Conservation (phyloP, 495 filamentous ascomycete species). For the Durotheca rogersii region DNA sequence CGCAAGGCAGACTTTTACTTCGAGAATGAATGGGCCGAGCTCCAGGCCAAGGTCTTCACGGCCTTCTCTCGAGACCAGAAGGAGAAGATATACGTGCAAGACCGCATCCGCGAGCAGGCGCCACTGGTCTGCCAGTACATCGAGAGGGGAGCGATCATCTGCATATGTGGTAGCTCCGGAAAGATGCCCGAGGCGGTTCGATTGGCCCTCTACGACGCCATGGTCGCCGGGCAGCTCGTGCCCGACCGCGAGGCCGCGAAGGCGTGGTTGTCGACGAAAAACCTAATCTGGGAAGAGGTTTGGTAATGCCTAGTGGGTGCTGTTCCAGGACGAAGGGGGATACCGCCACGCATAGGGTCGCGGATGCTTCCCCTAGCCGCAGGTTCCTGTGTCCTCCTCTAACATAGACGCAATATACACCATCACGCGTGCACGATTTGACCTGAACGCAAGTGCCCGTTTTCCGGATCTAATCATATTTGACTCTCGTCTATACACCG, state of each 20-base stretch:
- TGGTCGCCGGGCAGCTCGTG: conserved; percentile 41
- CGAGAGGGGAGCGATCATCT: conserved; percentile 40
- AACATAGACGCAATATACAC: background rate
- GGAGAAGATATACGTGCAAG: conserved; percentile 87
- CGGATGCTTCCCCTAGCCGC: background rate
- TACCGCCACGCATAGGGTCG: background rate
- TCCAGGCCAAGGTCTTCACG: conserved; percentile 57
- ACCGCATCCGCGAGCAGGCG: conserved; percentile 66
- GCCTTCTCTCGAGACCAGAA: conserved; percentile 74
- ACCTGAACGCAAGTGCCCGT: too few relatives aligned
- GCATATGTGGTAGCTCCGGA: conserved; percentile 80
- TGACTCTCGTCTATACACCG: too few relatives aligned
- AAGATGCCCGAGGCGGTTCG: conserved; percentile 88
- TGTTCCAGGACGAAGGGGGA: background rate
- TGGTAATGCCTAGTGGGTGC: conserved; percentile 36
- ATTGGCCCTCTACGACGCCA: conserved; percentile 73
- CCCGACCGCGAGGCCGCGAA: conserved; percentile 33
- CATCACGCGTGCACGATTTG: background rate
- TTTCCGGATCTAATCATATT: too few relatives aligned
- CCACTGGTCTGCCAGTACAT: conserved; percentile 60
- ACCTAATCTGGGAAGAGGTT: conserved; percentile 49
- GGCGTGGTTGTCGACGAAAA: conserved; percentile 26
- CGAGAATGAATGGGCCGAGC: conserved; percentile 64
- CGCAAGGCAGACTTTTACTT: conserved; percentile 75
- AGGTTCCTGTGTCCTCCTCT: background rate